phyloP scores from a whole-genome alignment of 2,329 filamentous ascomycete genomes.

The Stagonosporopsis rhizophila region DNA sequence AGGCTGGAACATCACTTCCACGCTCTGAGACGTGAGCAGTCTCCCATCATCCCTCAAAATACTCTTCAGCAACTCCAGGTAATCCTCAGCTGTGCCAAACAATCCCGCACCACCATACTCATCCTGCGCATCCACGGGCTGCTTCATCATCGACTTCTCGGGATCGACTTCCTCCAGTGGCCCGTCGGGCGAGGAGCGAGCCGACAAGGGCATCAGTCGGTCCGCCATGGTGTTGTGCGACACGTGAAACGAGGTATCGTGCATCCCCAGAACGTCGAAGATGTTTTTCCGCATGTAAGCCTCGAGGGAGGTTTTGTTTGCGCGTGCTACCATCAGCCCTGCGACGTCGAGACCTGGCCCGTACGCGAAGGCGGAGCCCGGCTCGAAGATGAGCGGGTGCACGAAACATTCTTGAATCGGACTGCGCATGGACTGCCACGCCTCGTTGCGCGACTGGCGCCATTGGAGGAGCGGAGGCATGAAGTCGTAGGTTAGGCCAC shows the following conservation, averaged over 20 bases:
- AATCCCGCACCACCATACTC: conserved; percentile 30
- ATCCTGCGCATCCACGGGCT: conserved; percentile 20
- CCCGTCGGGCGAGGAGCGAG: conserved; percentile 14
- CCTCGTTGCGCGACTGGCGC: conserved; percentile 23
- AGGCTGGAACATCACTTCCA: conserved; percentile 25
- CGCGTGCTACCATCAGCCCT: conserved; percentile 35
- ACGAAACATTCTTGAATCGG: conserved; percentile 21
- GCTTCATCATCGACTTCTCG: not conserved
- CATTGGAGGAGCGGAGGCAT: conserved; percentile 23
- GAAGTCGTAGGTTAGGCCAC: conserved; percentile 35
- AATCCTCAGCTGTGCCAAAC: conserved; percentile 29
- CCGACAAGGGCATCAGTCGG: conserved; percentile 27
- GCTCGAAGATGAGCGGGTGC: conserved; percentile 37
- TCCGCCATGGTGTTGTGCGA: conserved; percentile 18
- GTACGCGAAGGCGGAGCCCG: conserved; percentile 32
- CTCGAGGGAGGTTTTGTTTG: conserved; percentile 28
- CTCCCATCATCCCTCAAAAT: conserved; percentile 27
- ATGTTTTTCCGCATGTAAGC: conserved; percentile 36
- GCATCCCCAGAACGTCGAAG: conserved; percentile 32
- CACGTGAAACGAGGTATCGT: conserved; percentile 30
- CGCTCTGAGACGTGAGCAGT: conserved; percentile 22
- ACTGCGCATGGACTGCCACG: conserved; percentile 12
- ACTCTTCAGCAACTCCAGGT: conserved; percentile 28
- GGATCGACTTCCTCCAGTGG: conserved; percentile 13
- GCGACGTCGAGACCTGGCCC: conserved; percentile 33